A percentile compares a stretch with the other conserved stretches of the same genome.
These are phyloP conservation scores for Penicillium simplicissimum DNA, from an alignment of 495 filamentous ascomycete genomes.

Conservation along the genomic window DNA sequence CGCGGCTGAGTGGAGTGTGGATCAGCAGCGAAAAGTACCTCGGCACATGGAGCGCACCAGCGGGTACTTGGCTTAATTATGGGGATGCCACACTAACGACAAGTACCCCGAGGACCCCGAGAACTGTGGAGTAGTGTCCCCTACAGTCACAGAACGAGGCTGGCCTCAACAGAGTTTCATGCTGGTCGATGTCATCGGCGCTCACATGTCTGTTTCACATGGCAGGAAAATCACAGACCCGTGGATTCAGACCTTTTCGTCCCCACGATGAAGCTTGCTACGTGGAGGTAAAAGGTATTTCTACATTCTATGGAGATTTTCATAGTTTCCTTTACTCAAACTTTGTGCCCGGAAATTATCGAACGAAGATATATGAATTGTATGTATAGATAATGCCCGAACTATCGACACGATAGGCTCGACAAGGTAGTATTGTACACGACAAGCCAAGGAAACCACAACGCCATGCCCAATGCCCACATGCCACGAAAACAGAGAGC, in stretches of 20 bases:
- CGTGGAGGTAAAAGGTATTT: neutral
- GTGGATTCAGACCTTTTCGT: neutral
- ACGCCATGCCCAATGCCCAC: slow-evolving; percentile 13
- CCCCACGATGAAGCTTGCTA: neutral
- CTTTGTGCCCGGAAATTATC: neutral
- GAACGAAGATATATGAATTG: neutral
- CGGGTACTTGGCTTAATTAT: slow-evolving; percentile 6
- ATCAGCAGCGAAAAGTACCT: slow-evolving; percentile 21
- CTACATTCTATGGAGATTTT: neutral
- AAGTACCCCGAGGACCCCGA: slow-evolving; percentile 16
- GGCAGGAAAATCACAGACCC: slow-evolving; percentile 2
- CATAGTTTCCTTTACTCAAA: neutral
- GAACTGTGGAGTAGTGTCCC: too few species aligned
- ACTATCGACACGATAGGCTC: neutral
- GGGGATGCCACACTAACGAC: neutral
- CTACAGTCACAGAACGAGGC: neutral
- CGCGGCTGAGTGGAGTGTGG: slow-evolving; percentile 15
- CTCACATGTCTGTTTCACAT: slow-evolving; percentile 28
- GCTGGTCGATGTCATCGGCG: slow-evolving; percentile 16
- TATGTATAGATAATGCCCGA: neutral
- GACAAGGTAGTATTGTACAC: neutral
- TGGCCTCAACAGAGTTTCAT: slow-evolving; percentile 2
- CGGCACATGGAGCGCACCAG: slow-evolving; percentile 28
- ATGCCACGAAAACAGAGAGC: slow-evolving; percentile 20
- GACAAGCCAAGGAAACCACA: neutral